Base-by-base conservation (phyloP, 2,329 filamentous ascomycete species). In the Calonectria hawksworthii region DNA sequence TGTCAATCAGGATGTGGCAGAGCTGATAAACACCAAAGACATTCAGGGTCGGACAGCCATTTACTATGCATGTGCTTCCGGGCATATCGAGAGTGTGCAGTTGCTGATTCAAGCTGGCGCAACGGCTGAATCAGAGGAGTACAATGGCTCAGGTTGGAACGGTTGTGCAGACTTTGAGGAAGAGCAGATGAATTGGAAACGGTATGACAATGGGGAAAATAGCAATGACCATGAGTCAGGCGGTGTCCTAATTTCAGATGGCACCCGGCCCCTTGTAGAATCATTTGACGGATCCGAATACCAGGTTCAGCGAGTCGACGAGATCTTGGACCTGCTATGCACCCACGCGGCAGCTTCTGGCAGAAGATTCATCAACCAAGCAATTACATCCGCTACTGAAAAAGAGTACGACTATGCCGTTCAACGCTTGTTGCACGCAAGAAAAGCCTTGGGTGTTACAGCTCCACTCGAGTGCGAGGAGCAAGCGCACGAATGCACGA, bases 21-120 rank as follows among this genome's bases (percentile, higher is more conserved):
- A 34, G 21, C 18, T 4, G n/a, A 21, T 54, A 10, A 21, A 23
- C 18, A 5, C 28, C n/a, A 16, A 10, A 50, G 6, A 44, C 41
- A 41, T 10, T 28, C 4, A 28, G 70, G 0, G 64, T 68, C 4
- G 64, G 61, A 4, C 26, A 30, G 2, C 83, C 0, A 69, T 85
- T 0, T 80, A 79, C 23, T 79, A 81, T 21, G 83, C 83, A 23
- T 80, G 76, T 44, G 70, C 65, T 5, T 79, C 80, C 0, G 83
- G 80, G 3, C 52, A 76, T 1, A 76, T 76, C 0, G 82, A 84
- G 52, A 78, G 74, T 1, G 83, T 83, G 0, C 44, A 70, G 0
- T 70, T 84, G 23, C 70, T 85, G 0, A 75, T 84, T 3, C 64
- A 76, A 2, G 82, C 80, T 1, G 83, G 80, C 6, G 81, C 82